Conservation (phyloP, 164 flowering plant genomes). For the Macadamia integrifolia region DNA sequence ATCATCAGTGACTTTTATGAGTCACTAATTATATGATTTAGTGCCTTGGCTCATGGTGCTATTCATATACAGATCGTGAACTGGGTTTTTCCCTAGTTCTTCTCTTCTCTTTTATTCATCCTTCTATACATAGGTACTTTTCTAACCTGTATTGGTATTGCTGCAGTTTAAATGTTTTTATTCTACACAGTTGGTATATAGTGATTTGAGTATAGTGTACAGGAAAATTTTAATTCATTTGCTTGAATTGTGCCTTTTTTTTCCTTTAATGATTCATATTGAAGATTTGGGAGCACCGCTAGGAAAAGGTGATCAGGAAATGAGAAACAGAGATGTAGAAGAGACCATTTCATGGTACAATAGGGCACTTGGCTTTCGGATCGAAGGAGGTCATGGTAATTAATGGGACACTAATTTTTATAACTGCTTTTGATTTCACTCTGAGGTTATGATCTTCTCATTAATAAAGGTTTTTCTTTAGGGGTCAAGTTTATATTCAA, state of each 20-base stretch:
- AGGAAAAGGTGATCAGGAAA: slow-evolving; percentile 30
- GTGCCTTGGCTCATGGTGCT: no score
- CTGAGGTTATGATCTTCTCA: neutral
- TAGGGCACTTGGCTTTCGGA: slow-evolving; percentile 67
- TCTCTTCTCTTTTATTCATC: no score
- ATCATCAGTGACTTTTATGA: no score
- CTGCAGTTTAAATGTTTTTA: no score
- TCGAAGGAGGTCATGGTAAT: slow-evolving; percentile 83
- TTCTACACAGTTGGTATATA: no score
- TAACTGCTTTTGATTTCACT: neutral
- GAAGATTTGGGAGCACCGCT: slow-evolving; percentile 42
- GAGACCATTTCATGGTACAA: slow-evolving; percentile 88
- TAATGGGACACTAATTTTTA: neutral
- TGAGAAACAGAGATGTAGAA: slow-evolving; percentile 36
- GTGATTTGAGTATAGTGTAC: no score
- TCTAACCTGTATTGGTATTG: no score
- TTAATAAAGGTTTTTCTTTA: slow-evolving; percentile 17
- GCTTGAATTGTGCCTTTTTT: slow-evolving; percentile 1
- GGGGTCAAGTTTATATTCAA: slow-evolving; percentile 83
- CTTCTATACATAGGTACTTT: no score
- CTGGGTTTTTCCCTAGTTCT: no score
- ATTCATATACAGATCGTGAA: no score
- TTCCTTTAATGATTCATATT: neutral
- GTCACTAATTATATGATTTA: no score
- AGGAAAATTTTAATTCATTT: neutral